Evolutionary conservation across 768 basidiomycete genomes (phyloP).

Genomic region (Tulasnella sp.): DNA sequence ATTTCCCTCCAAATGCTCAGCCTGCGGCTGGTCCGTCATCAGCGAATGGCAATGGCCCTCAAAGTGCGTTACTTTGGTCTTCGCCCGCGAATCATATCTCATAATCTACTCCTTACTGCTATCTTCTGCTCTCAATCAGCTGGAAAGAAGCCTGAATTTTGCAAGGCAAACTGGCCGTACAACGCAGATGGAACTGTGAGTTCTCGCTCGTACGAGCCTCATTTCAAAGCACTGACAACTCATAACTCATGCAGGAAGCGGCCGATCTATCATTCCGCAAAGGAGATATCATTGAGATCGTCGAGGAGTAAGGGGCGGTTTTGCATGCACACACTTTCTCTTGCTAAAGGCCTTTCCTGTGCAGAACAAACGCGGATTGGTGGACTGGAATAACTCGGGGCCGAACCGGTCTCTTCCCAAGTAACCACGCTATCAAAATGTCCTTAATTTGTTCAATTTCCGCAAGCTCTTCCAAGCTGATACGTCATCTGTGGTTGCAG

Average conservation of each 20-base stretch:
- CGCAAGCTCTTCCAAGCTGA: background rate
- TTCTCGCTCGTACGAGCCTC: background rate
- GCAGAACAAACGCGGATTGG: constrained; percentile 13
- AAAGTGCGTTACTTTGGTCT: no score
- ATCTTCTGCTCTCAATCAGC: background rate
- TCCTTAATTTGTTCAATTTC: background rate
- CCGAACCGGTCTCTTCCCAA: constrained; percentile 14
- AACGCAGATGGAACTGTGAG: constrained; percentile 8
- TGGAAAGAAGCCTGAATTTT: background rate
- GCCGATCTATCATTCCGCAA: constrained; percentile 12
- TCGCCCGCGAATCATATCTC: no score
- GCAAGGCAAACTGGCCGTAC: constrained; percentile 10
- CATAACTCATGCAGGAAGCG: background rate
- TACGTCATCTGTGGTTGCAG: background rate
- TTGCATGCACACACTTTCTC: background rate
- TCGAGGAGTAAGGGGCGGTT: constrained; percentile 6
- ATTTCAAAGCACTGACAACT: background rate
- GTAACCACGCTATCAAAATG: constrained; percentile 10
- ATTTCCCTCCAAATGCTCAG: no score
- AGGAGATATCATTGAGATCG: constrained; percentile 11
- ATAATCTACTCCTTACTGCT: no score
- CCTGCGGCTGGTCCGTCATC: no score
- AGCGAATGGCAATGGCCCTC: no score
- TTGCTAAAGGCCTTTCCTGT: background rate
- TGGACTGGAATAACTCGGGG: constrained; percentile 11